Base-by-base conservation (phyloP, 768 basidiomycete species). In the Lactarius indigo region DNA sequence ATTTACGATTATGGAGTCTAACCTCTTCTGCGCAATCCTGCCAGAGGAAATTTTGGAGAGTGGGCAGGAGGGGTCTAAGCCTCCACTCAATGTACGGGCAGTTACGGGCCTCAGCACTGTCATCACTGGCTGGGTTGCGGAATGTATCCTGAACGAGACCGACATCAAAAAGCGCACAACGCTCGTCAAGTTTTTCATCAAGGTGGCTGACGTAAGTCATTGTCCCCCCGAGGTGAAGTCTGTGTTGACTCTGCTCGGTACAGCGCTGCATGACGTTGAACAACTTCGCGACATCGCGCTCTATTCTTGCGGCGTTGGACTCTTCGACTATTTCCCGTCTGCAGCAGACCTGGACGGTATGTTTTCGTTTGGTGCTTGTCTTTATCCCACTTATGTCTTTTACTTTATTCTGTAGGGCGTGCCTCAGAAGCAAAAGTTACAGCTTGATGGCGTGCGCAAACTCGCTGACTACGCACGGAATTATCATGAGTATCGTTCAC, bases 121-220 rank as follows among this genome's bases (percentile, higher is more conserved):
- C 62, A 89, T 98, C 71, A 98, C 95, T 1, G 96, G 95, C 5
- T 96, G 94, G 92, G 92, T 98, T 35, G 90, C 95, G 10, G 96
- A 98, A 78, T 89, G 90, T 72, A 95, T 99, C 67, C 78, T 99
- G 58, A 88, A 88, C 72, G 96, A 99, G 78, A 84, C 81, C 61
- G 96, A 98, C 77, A 84, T 87, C 71, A 95, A 93, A 83, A 92
- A 88, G 78, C 81, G 95, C 67, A 89, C 88, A 30, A 65, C 74
- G 9, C 73, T 96, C 68, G 83, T 96, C 73, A 95, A 95, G 77
- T 96, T 92, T 76, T 96, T 94, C 74, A 89, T 97, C 82, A 96
- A 96, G 78, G 82, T 97, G 60, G 90, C 92, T 18, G 92, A 95
- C 75, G 93, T 94, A 74, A 77, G 93, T 79, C 3, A 56, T 64